Evolutionary conservation across 805 yeast species (phyloP).

Genomic region (Teunomyces atbi): DNA sequence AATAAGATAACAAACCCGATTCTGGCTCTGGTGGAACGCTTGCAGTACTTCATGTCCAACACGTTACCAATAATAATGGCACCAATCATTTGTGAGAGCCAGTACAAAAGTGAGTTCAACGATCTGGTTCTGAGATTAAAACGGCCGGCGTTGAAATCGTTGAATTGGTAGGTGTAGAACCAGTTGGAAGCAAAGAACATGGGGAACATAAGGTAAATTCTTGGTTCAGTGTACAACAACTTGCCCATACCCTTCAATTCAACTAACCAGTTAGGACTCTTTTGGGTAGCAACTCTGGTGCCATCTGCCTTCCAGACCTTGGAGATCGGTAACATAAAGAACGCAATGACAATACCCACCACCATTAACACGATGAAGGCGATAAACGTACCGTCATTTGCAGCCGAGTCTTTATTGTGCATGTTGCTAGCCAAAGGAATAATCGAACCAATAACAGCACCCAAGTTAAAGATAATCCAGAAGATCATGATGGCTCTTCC

Average conservation of each 20-base stretch:
- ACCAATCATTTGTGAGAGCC: conserved; percentile 61
- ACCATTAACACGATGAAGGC: conserved; percentile 55
- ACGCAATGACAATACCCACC: conserved; percentile 45
- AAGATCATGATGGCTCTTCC: conserved; percentile 54
- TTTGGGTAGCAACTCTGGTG: conserved; percentile 43
- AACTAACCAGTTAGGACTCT: conserved; percentile 44
- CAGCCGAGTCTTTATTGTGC: conserved; percentile 32
- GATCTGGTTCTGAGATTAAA: conserved; percentile 62
- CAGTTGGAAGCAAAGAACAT: conserved; percentile 64
- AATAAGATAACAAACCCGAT: conserved; percentile 44
- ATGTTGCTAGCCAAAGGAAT: conserved; percentile 57
- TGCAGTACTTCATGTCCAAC: conserved; percentile 43
- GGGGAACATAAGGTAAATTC: conserved; percentile 53
- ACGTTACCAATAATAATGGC: conserved; percentile 48
- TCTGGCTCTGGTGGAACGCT: conserved; percentile 46
- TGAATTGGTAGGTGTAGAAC: conserved; percentile 66
- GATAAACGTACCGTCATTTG: conserved; percentile 49
- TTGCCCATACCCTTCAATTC: conserved; percentile 43
- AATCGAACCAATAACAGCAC: conserved; percentile 58
- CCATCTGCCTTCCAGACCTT: conserved; percentile 53
- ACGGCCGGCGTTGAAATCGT: conserved; percentile 53
- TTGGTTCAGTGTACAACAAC: conserved; percentile 40
- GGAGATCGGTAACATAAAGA: conserved; percentile 46
- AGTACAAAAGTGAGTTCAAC: conserved; percentile 58
- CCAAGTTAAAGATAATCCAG: conserved; percentile 62